Evolutionary conservation across 805 yeast species (phyloP).

Genomic region (Candida adriatica): DNA sequence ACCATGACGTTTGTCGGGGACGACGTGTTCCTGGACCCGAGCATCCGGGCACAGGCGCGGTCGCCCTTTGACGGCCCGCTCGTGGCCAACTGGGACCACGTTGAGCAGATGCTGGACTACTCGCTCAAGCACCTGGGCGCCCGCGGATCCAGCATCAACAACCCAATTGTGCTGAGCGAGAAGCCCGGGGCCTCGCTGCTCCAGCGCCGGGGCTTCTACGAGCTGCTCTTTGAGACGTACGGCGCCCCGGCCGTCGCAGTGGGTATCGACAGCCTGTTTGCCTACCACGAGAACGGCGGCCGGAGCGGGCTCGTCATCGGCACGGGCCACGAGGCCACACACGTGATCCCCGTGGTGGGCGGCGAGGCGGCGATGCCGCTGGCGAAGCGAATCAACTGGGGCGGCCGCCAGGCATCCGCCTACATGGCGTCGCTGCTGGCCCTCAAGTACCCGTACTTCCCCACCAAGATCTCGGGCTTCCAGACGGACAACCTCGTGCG

Average conservation of each 20-base stretch:
- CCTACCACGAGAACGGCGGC: constrained; percentile 60
- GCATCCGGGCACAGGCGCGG: constrained; percentile 59
- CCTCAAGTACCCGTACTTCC: constrained; percentile 89
- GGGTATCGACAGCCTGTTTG: constrained; percentile 79
- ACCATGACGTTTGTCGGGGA: constrained; percentile 74
- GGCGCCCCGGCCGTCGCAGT: constrained; percentile 64
- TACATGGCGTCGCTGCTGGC: constrained; percentile 58
- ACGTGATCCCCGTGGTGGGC: constrained; percentile 72
- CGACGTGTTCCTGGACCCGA: constrained; percentile 67
- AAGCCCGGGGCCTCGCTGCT: constrained; percentile 61
- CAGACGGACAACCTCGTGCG: constrained; percentile 66
- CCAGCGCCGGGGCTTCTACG: constrained; percentile 72
- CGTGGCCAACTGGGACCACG: constrained; percentile 87
- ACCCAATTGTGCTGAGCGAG: constrained; percentile 80
- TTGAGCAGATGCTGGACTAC: constrained; percentile 79
- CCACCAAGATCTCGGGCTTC: constrained; percentile 54
- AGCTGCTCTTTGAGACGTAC: constrained; percentile 80
- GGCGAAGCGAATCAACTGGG: constrained; percentile 84
- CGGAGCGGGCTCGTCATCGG: constrained; percentile 70
- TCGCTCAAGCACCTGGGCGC: constrained; percentile 77
- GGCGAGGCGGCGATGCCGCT: constrained; percentile 60
- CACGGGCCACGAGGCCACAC: constrained; percentile 77
- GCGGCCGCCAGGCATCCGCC: constrained; percentile 68
- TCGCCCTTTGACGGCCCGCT: constrained; percentile 85
- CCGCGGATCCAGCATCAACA: constrained; percentile 43